phyloP scores from a whole-genome alignment of 176 grass and related monocot species.

The Themeda triandra region DNA sequence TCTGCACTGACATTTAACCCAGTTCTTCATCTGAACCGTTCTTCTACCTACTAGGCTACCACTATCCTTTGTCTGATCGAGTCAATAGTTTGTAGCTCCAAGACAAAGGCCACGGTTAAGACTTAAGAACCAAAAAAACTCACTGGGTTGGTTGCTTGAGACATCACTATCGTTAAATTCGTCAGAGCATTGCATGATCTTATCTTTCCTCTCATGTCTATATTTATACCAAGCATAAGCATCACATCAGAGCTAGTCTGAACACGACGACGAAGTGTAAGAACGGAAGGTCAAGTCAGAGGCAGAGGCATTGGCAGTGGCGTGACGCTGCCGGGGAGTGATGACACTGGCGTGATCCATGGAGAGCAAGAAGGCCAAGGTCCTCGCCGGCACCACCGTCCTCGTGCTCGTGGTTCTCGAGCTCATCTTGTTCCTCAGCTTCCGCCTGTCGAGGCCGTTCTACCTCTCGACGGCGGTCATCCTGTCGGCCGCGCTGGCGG shows the following conservation, averaged over 20 bases:
- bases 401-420: slow-evolving; percentile 1
- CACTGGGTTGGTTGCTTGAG: neutral
- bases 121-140: neutral
- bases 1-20: neutral
- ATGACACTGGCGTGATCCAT: slow-evolving; percentile 17
- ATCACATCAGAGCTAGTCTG: neutral
- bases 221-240: neutral
- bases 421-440: slow-evolving; percentile 21
- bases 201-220: neutral
- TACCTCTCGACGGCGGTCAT: slow-evolving; percentile 26
- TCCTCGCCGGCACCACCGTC: neutral
- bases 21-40: neutral
- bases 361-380: slow-evolving; percentile 30
- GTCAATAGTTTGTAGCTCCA: neutral
- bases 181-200: neutral
- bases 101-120: neutral
- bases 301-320: neutral
- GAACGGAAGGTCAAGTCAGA: neutral
- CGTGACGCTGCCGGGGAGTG: neutral
- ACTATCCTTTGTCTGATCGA: neutral
- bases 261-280: neutral
- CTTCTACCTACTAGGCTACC: neutral
- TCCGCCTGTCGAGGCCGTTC: slow-evolving; percentile 34
- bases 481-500: slow-evolving; percentile 11
- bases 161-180: slow-evolving; percentile 2